Percentiles rank a stretch among this genome's conserved stretches.
These are phyloP conservation scores for Isatis lusitanica DNA, from an alignment of 441 rosid species.

Conservation along the genomic window DNA sequence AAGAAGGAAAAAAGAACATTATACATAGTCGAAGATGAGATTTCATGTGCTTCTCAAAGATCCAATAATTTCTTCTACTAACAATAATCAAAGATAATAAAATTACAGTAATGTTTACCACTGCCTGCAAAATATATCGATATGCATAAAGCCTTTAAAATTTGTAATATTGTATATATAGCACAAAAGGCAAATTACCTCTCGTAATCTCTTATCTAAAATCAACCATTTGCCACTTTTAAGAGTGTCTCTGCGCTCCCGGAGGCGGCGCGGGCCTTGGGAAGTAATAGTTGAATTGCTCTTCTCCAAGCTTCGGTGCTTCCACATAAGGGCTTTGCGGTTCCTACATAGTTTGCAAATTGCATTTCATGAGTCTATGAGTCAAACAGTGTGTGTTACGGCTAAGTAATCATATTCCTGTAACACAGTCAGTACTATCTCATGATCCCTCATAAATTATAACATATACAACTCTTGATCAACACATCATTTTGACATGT, in stretches of 20 bases:
- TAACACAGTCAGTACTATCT: background rate
- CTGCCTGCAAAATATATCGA: constrained; percentile 16
- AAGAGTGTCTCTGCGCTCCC: constrained; percentile 68
- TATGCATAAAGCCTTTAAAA: background rate
- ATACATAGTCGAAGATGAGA: constrained; percentile 35
- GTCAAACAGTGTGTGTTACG: background rate
- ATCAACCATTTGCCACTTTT: constrained; percentile 34
- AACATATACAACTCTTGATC: background rate
- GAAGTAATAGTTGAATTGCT: constrained; percentile 45
- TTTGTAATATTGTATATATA: background rate
- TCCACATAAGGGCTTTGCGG: constrained; percentile 86
- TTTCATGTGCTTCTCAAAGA: constrained; percentile 30
- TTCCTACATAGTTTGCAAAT: constrained; percentile 13
- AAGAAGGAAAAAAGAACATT: background rate
- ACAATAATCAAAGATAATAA: constrained; percentile 2
- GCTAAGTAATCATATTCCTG: background rate
- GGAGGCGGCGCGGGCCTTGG: constrained; percentile 87
- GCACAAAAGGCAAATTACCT: constrained; percentile 13
- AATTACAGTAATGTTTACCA: constrained; percentile 21
- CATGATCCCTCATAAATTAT: background rate
- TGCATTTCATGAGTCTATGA: constrained; percentile 5
- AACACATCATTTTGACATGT: background rate
- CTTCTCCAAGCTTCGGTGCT: constrained; percentile 58
- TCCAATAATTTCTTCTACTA: constrained; percentile 24
- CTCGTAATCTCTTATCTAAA: background rate